Percentiles rank a stretch among this genome's conserved stretches.
Conservation (phyloP, 2,329 filamentous ascomycete species). For the Simplicillium sp. region DNA sequence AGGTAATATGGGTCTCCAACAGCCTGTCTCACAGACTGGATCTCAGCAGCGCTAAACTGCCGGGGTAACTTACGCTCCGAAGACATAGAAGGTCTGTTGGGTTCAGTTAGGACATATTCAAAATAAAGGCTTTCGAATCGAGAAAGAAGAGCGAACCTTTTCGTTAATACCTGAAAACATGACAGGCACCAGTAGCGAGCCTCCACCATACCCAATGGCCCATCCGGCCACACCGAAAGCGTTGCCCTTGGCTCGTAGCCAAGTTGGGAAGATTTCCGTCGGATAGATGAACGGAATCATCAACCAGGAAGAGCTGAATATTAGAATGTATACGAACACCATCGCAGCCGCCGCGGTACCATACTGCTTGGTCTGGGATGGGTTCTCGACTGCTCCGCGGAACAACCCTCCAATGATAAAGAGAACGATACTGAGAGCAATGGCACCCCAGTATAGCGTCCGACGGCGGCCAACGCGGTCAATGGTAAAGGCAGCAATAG, state of each 20-base stretch:
- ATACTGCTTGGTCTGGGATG: constrained; percentile 13
- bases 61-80: constrained; percentile 7
- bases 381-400: constrained; percentile 9
- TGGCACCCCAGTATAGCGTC: constrained; percentile 23
- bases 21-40: too few species aligned
- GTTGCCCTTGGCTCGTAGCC: constrained; percentile 17
- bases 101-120: neutral
- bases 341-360: constrained; percentile 19
- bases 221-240: constrained; percentile 17
- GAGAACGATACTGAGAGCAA: constrained; percentile 17
- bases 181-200: constrained; percentile 7
- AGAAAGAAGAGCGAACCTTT: neutral
- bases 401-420: constrained; percentile 18
- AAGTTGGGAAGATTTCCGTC: constrained; percentile 19
- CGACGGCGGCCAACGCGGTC: constrained; percentile 24
- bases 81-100: constrained; percentile 10
- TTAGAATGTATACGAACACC: constrained; percentile 18
- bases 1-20: too few species aligned
- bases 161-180: constrained; percentile 7
- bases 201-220: constrained; percentile 10
- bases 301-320: constrained; percentile 20
- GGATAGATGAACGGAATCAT: constrained; percentile 19
- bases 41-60: too few species aligned
- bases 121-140: neutral
- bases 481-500: constrained; percentile 32